Conservation (phyloP, 495 filamentous ascomycete species). For the Pyronema domesticum region DNA sequence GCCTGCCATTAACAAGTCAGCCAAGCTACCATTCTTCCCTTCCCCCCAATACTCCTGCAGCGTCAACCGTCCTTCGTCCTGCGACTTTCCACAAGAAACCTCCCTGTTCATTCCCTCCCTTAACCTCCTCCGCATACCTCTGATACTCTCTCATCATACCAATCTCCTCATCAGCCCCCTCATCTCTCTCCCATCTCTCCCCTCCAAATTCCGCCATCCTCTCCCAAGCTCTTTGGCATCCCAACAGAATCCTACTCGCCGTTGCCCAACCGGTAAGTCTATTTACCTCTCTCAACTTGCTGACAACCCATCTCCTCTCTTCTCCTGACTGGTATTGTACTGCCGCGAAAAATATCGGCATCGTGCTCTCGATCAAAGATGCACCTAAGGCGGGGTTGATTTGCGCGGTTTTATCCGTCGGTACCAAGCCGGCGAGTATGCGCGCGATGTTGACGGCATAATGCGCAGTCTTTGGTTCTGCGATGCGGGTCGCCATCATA, state of each 20-base stretch:
- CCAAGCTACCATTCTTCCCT: conserved; percentile 1
- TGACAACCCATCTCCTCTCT: conserved; percentile 62
- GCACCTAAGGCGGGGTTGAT: conserved; percentile 69
- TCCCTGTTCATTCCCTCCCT: conserved; percentile 3
- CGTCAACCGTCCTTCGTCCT: conserved; percentile 15
- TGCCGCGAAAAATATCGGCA: conserved; percentile 70
- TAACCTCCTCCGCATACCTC: conserved; percentile 6
- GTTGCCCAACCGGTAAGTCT: conserved; percentile 76
- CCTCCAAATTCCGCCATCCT: conserved; percentile 49
- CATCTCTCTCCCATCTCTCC: conserved; percentile 52
- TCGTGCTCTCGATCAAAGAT: conserved; percentile 58
- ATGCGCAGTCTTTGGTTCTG: conserved; percentile 45
- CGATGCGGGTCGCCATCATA: conserved; percentile 62
- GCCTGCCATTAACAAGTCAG: too few relatives aligned
- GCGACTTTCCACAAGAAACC: conserved; percentile 17
- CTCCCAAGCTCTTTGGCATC: conserved; percentile 71
- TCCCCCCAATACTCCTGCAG: conserved; percentile 17
- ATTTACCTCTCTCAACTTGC: conserved; percentile 53
- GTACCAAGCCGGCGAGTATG: conserved; percentile 63
- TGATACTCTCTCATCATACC: conserved; percentile 20
- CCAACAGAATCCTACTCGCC: conserved; percentile 56
- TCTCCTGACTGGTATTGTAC: conserved; percentile 55
- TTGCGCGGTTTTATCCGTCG: conserved; percentile 35
- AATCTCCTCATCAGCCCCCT: conserved; percentile 27
- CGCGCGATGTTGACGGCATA: conserved; percentile 62